Base-by-base conservation (phyloP, 768 basidiomycete genomes). In the Lactifluus piperatus region DNA sequence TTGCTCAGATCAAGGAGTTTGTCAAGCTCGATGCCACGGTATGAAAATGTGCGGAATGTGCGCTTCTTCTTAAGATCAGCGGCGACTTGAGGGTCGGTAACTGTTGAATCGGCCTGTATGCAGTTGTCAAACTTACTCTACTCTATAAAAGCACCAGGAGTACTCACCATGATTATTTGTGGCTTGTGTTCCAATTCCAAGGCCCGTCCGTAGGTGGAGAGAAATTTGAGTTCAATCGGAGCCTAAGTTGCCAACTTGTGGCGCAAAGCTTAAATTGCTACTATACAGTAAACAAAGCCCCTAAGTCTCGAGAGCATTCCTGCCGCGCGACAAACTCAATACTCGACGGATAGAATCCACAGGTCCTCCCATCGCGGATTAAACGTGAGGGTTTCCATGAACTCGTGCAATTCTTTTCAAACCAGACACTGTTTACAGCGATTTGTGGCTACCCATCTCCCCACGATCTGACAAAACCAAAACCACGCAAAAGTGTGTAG, bases 21-120 rank as follows among this genome's bases (percentile, higher is more conserved):
- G 73, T 97, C 94, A 68, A 99, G 90, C 81, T 95, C 94, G 69
- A 99, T 77, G 68, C 97, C 97, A 70, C 97, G 90, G 85, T 94
- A 99, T 36, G 91, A 91, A 81, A 95, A 98, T 69, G 95, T 97
- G 71, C 92, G 90, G 89, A 98, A 98, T 59, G 93, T 94, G 71
- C 97, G 81, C 84, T 86, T 94, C 82, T 94, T 94, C 88, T 97
- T 97, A 79, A 95, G 82, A 74, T 94, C 95, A 63, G 94, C 94
- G 68, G 95, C 97, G 73, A 91, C 76, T 74, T 84, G 75, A 71
- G 94, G 92, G 76, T 97, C 94, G 76, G 94, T 95, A 67, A 93
- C 79, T 57, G 75, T 76, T 67, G 81, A 76, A 74, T 92, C 91
- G 76, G 91, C 87, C 91, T 93, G 67, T 26, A 39, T n/a, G n/a